Evolutionary conservation across 2,329 filamentous ascomycete species (phyloP), one percentile per base, ranked within the genome.

Genomic region (Dactylonectria macrodidyma): DNA sequence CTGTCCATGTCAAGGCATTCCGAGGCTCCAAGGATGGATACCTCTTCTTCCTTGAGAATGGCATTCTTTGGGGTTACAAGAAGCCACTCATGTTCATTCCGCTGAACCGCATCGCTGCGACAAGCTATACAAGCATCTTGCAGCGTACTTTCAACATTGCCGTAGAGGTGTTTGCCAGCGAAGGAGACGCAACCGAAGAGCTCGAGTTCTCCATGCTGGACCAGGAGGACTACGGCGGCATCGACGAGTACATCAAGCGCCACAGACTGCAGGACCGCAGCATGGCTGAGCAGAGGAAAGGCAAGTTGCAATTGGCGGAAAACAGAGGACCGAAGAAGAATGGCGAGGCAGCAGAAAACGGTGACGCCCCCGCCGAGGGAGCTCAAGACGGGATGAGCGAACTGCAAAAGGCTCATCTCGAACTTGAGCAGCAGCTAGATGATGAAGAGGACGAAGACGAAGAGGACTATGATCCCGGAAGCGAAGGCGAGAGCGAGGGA

Each of bases 61-160:
- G 91, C 14, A 92, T 93, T 61, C 77, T 93, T 8, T 93, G 90
- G 89, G 90, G 85, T 0, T 93, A 91, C 83, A 92, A 92, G 80
- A 93, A 92, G 78, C 91, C 91, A 0, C 78, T 92, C 2, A 80
- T 91, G 24, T 92, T 92, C 72, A 82, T 92, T 5, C 89, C 90
- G 5, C 84, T 91, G 19, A 85, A 88, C 59, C 84, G 86, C 12
- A 89, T 92, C 58, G 83, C 84, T 0, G 89, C 89, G 2, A 83
- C 92, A n/a, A 91, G 89, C 74, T 92, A 91, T 77, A 91, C 90
- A 5, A 91, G 83, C 66, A 89, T 93, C 30, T 81, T 92, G 52
- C 90, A 92, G 75, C 85, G 90, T 24, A 93, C 91, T 0, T 92
- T 93, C 73, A 92, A 92, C 73, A 85, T 93, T 51, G 88, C 87